phyloP scores from a whole-genome alignment of 768 basidiomycete species.

The Leccinum rimulosum region DNA sequence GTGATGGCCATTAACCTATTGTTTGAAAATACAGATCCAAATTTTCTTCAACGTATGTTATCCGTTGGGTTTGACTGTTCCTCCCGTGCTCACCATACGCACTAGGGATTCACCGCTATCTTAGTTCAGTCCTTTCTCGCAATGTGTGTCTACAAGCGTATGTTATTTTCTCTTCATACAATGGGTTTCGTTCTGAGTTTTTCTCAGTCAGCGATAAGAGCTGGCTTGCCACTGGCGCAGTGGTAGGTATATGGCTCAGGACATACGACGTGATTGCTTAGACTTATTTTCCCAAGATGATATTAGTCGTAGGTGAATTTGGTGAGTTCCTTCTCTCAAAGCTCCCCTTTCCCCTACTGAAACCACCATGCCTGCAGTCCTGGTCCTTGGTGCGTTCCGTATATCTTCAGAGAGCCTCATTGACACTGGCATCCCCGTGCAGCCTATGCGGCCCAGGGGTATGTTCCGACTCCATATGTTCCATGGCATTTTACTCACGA shows the following conservation, averaged over 20 bases:
- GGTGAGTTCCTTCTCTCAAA: slow-evolving; percentile 13
- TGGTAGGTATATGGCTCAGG: slow-evolving; percentile 22
- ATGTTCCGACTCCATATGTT: slow-evolving; percentile 17
- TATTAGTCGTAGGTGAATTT: slow-evolving; percentile 45
- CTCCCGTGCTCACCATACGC: slow-evolving; percentile 1
- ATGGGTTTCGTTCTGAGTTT: background rate
- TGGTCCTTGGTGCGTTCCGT: slow-evolving; percentile 34
- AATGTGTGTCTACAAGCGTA: slow-evolving; percentile 51
- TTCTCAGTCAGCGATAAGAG: slow-evolving; percentile 50
- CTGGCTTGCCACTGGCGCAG: slow-evolving; percentile 39
- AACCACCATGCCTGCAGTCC: slow-evolving; percentile 14
- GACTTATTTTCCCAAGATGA: slow-evolving; percentile 9
- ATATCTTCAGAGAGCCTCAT: background rate
- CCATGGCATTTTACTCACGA: background rate
- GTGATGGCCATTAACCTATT: background rate
- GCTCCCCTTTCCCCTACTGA: slow-evolving; percentile 6
- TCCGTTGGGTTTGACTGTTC: background rate
- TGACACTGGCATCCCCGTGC: slow-evolving; percentile 4
- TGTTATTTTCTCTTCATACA: slow-evolving; percentile 13
- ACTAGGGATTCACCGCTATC: slow-evolving; percentile 46
- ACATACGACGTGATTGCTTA: background rate
- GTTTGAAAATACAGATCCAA: slow-evolving; percentile 37
- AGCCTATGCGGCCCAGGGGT: slow-evolving; percentile 42
- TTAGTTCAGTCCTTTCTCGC: slow-evolving; percentile 59
- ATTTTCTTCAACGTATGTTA: slow-evolving; percentile 48